phyloP scores from a whole-genome alignment of 768 basidiomycete genomes.

The Leccinum subtestaceum region DNA sequence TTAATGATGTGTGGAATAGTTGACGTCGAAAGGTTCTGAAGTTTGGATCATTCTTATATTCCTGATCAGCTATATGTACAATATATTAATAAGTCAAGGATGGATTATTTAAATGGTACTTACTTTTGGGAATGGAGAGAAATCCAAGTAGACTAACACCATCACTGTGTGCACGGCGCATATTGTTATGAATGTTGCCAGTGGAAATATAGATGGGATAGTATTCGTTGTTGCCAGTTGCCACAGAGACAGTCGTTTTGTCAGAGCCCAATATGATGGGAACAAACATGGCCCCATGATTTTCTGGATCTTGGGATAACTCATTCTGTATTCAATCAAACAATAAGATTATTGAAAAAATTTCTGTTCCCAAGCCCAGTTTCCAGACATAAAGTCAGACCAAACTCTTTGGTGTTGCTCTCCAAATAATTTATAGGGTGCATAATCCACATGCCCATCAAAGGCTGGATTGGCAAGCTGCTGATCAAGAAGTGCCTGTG shows the following conservation, averaged over 20 bases:
- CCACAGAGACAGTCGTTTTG: not conserved
- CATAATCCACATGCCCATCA: not conserved
- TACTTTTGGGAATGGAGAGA: not conserved
- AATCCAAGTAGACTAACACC: not conserved
- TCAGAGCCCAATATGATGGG: not conserved
- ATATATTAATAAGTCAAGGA: not conserved
- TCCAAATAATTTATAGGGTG: not conserved
- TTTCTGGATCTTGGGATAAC: not conserved
- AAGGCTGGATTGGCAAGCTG: not conserved
- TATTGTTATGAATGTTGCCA: not conserved
- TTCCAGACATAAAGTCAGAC: not conserved
- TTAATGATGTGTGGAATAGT: not conserved
- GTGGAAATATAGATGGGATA: not conserved
- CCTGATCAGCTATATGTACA: not conserved
- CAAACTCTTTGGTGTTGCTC: not conserved
- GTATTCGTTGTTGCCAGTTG: not conserved
- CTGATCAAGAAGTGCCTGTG: not conserved
- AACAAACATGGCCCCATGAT: not conserved
- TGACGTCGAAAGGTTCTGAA: not conserved
- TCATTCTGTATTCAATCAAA: not conserved
- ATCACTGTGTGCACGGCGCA: not conserved
- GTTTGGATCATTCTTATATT: not conserved
- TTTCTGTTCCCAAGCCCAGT: not conserved
- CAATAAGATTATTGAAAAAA: not conserved
- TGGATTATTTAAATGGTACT: not conserved